phyloP scores from a whole-genome alignment of 257 asterid genomes.

The Haberlea rhodopensis region DNA sequence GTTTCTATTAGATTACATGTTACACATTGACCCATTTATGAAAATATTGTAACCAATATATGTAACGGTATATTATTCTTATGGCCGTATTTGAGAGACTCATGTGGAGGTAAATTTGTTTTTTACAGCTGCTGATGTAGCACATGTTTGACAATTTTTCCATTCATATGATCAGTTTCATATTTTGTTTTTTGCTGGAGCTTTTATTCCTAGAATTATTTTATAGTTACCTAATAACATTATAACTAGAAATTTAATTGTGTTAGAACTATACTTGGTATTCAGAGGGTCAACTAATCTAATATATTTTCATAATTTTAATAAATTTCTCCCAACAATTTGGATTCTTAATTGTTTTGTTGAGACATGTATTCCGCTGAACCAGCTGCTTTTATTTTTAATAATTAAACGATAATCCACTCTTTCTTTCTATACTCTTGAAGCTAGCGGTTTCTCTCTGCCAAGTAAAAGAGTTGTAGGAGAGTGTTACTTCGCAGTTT shows the following conservation, averaged over 20 bases:
- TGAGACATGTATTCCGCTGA: no score
- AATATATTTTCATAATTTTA: no score
- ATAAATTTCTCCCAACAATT: no score
- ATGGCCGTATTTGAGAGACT: conserved; percentile 3
- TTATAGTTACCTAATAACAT: not conserved
- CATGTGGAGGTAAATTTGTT: conserved; percentile 2
- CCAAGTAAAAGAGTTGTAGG: conserved; percentile 9
- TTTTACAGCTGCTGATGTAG: conserved; percentile 11
- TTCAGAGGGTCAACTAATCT: no score
- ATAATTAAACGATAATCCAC: no score
- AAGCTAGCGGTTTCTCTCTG: not conserved
- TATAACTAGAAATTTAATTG: not conserved
- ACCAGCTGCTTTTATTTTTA: no score
- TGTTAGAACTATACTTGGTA: not conserved
- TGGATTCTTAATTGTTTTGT: no score
- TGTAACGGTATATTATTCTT: not conserved
- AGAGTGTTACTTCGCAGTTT: not conserved
- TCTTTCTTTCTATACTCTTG: not conserved
- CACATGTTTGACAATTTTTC: not conserved
- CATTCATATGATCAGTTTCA: not conserved
- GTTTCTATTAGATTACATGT: conserved; percentile 12
- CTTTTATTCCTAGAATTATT: not conserved
- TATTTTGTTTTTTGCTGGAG: not conserved
- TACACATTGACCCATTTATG: conserved; percentile 1
- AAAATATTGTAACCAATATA: conserved; percentile 5